Conservation (phyloP, 23 red algal genomes). For the Gracilaria caudata region DNA sequence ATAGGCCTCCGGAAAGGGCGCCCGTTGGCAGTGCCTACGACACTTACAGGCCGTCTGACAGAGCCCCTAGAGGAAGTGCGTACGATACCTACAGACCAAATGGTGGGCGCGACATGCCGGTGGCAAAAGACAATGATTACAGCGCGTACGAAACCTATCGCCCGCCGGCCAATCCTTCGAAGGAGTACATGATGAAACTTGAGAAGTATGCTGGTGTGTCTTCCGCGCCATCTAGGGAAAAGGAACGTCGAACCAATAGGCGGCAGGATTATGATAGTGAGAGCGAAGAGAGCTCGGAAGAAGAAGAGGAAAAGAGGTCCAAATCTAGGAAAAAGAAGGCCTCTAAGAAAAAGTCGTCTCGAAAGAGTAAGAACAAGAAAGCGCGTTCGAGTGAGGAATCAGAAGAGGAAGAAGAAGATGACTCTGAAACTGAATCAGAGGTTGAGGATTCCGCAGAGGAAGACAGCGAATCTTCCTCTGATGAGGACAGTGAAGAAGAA, state of each 20-base stretch:
- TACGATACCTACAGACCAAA: conserved; percentile 52
- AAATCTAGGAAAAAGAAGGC: not conserved
- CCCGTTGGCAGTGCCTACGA: not conserved
- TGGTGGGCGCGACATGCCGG: conserved; percentile 8
- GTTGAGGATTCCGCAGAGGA: conserved; percentile 3
- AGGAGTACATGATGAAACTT: conserved; percentile 43
- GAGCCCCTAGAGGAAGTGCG: conserved; percentile 20
- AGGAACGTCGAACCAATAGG: not conserved
- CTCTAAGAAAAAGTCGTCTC: not conserved
- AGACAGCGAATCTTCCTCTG: not conserved
- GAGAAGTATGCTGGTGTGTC: conserved; percentile 48
- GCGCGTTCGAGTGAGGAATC: conserved; percentile 20
- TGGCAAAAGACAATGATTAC: conserved; percentile 40
- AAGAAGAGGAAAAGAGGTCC: conserved; percentile 13
- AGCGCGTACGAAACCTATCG: conserved; percentile 62
- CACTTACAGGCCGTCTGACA: conserved; percentile 13
- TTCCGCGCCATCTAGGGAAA: not conserved
- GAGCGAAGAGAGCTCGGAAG: conserved; percentile 38
- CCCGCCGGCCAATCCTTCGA: conserved; percentile 56
- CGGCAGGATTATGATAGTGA: conserved; percentile 5
- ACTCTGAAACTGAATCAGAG: conserved; percentile 27
- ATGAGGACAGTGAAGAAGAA: conserved; percentile 37
- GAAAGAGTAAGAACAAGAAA: conserved; percentile 47
- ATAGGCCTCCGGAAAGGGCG: conserved; percentile 14
- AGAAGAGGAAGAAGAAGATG: conserved; percentile 32